Evolutionary conservation across 2,329 filamentous ascomycete genomes (phyloP), one percentile per base, ranked within the genome.

Genomic region (Alternaria hordeiaustralica): DNA sequence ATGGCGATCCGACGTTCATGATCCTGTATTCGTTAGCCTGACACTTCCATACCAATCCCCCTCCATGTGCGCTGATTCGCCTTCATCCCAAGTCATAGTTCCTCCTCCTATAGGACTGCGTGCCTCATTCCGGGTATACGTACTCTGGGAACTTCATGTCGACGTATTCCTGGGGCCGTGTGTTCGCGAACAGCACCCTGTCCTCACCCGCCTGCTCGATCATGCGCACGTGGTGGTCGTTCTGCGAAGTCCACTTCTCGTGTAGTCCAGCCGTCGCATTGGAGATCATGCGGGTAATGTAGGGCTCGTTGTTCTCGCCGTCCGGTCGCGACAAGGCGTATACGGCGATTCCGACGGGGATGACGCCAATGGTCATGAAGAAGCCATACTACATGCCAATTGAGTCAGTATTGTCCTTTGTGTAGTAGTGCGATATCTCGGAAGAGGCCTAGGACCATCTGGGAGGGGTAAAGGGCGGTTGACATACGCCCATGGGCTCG

Each of bases 111-210:
- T 28, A 36, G 11, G 12, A 6, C 45, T 8, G 41, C 3, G 2
- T 25, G 28, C 23, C 26, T 9, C n/a, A 18, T 7, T 43, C 10
- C 46, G 23, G 44, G 10, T 43, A 43, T 30, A 86, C 89, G 66
- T 86, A 92, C 89, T 92, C 89, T 33, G 87, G 88, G 71, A 86
- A 88, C 75, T 80, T 86, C 78, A 91, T 77, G 20, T 88, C 83
- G 47, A 88, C 81, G 69, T 83, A 78, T 58, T 80, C 82, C 68
- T 83, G 79, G 28, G 84, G 81, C 72, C 78, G 78, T n/a, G 75
- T 70, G 66, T 83, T 82, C 68, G 80, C 63, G 75, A 90, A 90
- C 69, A 91, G 76, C 69, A 89, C 86, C 64, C 87, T 82, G 76
- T 92, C 89, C 55, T 83, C 80, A 36, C 87, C 89, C 23, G 88